Evolutionary conservation across 2,329 filamentous ascomycete species (phyloP), one percentile per base, ranked within the genome.

Genomic region (Penicillium polonicum): DNA sequence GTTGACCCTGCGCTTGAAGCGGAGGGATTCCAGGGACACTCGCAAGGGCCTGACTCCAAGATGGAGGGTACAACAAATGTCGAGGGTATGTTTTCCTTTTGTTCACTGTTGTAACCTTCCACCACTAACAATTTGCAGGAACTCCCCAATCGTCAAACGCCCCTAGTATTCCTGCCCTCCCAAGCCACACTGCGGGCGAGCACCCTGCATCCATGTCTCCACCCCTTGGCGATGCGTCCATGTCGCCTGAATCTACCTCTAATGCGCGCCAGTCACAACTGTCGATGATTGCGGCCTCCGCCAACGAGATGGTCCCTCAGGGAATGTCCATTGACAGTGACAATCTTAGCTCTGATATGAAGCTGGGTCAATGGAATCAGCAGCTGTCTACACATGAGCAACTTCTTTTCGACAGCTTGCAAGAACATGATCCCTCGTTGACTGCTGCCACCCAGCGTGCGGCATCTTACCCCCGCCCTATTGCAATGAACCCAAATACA

Each of bases 241-340:
- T 76, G 62, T 70, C 71, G 3, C 66, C 71, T 21, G 75, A 78
- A 23, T 67, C 73, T 21, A 60, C 68, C 27, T 66, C 70, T 35
- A 74, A 74, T 60, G 71, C 68, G 45, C 74, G 74, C 33, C 74
- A 77, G 58, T 75, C 76, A 35, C 75, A 78, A 54, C 68, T 79
- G 45, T 79, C 76, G 25, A 69, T 78, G 66, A 79, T 79, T 45
- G 77, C 77, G 9, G 77, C 77, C 12, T 78, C 76, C 36, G 77
- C 77, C 33, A 78, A 71, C 58, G 76, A 79, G 62, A 79, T 78
- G 71, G 75, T 78, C 36, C 74, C 75, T 1, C 72, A 78, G 23
- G 71, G 69, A 35, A 60, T 72, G 41, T 60, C 71, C 29, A 64
- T 76, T 60, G 73, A 75, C 52, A 68, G 69, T 46, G 74, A 76